Conservation (phyloP, 2,329 filamentous ascomycete species). For the Beauveria scarabaeidicola region DNA sequence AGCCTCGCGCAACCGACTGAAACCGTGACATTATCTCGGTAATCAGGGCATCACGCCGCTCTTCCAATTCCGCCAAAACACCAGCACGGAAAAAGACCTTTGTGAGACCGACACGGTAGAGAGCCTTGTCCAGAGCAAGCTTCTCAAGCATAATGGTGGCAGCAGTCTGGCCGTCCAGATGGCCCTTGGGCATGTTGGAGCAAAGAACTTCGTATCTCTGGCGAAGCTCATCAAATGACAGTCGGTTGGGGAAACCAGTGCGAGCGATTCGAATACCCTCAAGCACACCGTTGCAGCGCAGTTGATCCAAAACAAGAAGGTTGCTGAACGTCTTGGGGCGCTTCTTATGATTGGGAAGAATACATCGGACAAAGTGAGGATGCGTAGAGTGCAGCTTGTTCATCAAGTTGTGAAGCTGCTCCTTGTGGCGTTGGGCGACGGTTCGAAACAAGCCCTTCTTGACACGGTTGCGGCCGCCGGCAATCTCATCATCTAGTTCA, state of each 20-base stretch:
- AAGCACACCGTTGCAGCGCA: conserved; percentile 98
- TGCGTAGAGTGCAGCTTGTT: conserved; percentile 88
- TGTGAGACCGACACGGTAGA: conserved; percentile 89
- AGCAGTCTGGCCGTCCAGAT: conserved; percentile 81
- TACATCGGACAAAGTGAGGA: conserved; percentile 96
- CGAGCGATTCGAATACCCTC: conserved; percentile 96
- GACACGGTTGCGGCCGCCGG: conserved; percentile 65
- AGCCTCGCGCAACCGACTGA: conserved; percentile 85
- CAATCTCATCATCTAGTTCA: conserved; percentile 66
- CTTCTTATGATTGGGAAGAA: conserved; percentile 97
- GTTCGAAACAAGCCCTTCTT: conserved; percentile 97
- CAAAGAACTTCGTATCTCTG: conserved; percentile 95
- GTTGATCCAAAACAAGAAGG: conserved; percentile 86
- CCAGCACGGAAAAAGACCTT: conserved; percentile 98
- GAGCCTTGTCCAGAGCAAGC: conserved; percentile 71
- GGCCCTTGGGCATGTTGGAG: conserved; percentile 76
- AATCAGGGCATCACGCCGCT: conserved; percentile 86
- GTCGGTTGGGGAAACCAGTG: conserved; percentile 90
- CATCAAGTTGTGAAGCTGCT: conserved; percentile 97
- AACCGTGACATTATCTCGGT: conserved; percentile 90
- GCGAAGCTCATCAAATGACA: conserved; percentile 88
- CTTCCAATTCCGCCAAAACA: conserved; percentile 92
- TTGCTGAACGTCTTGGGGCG: conserved; percentile 86
- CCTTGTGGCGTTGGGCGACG: conserved; percentile 93
- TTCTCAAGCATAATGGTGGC: conserved; percentile 83